Percentiles rank a stretch among this genome's conserved stretches.
These are phyloP conservation scores for Fusarium proliferatum DNA, from an alignment of 2,329 filamentous ascomycete genomes.

Conservation along the genomic window DNA sequence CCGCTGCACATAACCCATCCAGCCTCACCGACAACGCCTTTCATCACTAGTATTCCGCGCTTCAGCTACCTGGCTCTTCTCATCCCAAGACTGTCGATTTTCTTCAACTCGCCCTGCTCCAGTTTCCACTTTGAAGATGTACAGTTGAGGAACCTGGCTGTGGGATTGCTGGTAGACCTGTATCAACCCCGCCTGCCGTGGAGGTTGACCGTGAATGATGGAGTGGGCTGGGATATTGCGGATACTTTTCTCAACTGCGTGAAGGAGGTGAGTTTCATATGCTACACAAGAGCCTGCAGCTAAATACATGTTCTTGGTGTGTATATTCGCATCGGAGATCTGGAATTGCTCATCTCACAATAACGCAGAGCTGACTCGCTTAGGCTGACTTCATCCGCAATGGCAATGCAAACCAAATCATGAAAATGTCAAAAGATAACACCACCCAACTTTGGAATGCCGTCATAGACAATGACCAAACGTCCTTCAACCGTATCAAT, in stretches of 20 bases:
- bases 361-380: slow-evolving; percentile 9
- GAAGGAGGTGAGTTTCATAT: slow-evolving; percentile 63
- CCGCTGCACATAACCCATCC: slow-evolving; percentile 66
- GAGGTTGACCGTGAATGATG: slow-evolving; percentile 65
- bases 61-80: slow-evolving; percentile 70
- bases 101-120: slow-evolving; percentile 65
- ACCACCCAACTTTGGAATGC: slow-evolving; percentile 85
- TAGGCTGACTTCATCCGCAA: slow-evolving; percentile 88
- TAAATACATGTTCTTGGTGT: background rate
- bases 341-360: background rate
- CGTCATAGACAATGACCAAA: slow-evolving; percentile 80
- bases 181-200: slow-evolving; percentile 67
- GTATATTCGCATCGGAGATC: background rate
- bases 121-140: slow-evolving; percentile 69
- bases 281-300: too few relatives aligned
- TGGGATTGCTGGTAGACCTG: slow-evolving; percentile 66
- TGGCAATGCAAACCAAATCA: slow-evolving; percentile 88
- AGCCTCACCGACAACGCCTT: slow-evolving; percentile 58
- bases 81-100: slow-evolving; percentile 64
- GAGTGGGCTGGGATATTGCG: slow-evolving; percentile 67
- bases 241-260: slow-evolving; percentile 73
- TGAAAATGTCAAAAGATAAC: slow-evolving; percentile 86
- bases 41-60: slow-evolving; percentile 65
- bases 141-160: slow-evolving; percentile 64
- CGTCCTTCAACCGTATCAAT: slow-evolving; percentile 78